Percentiles rank a stretch among this genome's conserved stretches.
Conservation (phyloP, 306 rosid species). For the Malus sieversii region DNA sequence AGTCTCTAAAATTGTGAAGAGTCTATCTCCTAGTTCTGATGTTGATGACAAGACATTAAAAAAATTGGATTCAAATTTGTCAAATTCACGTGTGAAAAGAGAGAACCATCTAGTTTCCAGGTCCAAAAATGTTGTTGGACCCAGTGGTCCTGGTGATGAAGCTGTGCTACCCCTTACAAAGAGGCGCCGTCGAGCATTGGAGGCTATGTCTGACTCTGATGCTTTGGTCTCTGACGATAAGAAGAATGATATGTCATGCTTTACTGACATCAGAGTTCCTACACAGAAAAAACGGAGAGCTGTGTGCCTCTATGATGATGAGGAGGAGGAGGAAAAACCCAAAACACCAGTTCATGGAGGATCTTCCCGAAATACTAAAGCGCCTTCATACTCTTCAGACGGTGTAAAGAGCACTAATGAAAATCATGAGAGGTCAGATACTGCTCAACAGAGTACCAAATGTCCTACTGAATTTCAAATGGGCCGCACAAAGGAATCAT, state of each 20-base stretch:
- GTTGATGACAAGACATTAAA: slow-evolving; percentile 39
- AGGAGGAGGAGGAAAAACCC: slow-evolving; percentile 54
- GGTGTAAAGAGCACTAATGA: slow-evolving; percentile 37
- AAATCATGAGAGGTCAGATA: slow-evolving; percentile 28
- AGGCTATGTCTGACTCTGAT: slow-evolving; percentile 49
- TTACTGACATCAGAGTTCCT: slow-evolving; percentile 32
- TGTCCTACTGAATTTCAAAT: slow-evolving; percentile 37
- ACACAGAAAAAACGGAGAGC: slow-evolving; percentile 64
- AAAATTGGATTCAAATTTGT: slow-evolving; percentile 42
- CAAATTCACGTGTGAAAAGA: slow-evolving; percentile 40
- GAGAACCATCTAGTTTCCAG: slow-evolving; percentile 37
- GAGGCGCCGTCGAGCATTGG: slow-evolving; percentile 38
- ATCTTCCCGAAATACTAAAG: slow-evolving; percentile 44
- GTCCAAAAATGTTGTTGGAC: slow-evolving; percentile 34
- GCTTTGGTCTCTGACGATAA: slow-evolving; percentile 39
- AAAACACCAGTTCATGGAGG: slow-evolving; percentile 96
- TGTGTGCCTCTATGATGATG: slow-evolving; percentile 68
- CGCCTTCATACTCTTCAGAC: slow-evolving; percentile 38
- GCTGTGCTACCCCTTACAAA: slow-evolving; percentile 40
- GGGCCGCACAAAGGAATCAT: slow-evolving; percentile 34
- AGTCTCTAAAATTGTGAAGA: slow-evolving; percentile 35
- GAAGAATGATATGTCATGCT: slow-evolving; percentile 26
- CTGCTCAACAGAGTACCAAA: slow-evolving; percentile 28
- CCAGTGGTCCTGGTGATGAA: slow-evolving; percentile 43
- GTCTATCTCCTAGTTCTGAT: slow-evolving; percentile 31